Conservation (phyloP, 345 rosid species). For the Eutrema yunnanense region DNA sequence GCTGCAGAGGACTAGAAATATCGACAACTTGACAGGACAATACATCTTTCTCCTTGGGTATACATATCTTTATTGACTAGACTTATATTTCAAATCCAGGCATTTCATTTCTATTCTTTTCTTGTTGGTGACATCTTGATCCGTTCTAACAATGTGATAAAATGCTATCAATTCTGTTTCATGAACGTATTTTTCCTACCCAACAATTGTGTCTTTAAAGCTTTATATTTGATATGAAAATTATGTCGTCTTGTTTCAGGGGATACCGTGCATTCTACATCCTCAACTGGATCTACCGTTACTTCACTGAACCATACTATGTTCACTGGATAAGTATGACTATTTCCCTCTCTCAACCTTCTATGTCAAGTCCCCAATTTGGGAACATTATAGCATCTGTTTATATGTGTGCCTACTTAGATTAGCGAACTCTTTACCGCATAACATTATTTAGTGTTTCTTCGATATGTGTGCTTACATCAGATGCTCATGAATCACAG, state of each 20-base stretch:
- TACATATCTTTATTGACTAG: neutral
- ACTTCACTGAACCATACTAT: constrained; percentile 57
- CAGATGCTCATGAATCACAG: neutral
- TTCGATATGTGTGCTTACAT: neutral
- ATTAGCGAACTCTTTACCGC: neutral
- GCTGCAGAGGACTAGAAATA: constrained; percentile 72
- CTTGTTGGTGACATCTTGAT: neutral
- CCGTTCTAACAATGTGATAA: neutral
- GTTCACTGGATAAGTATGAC: constrained; percentile 73
- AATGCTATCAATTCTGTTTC: neutral
- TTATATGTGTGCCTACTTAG: neutral
- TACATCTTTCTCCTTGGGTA: constrained; percentile 79
- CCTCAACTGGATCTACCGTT: constrained; percentile 73
- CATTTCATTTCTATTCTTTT: neutral
- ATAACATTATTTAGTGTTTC: neutral
- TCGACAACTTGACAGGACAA: constrained; percentile 76
- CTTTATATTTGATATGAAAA: neutral
- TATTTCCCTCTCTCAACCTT: neutral
- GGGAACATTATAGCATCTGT: neutral
- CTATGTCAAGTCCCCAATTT: neutral
- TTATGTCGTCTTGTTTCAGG: constrained; percentile 27
- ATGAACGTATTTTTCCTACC: neutral
- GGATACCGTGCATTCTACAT: constrained; percentile 72
- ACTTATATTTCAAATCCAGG: neutral
- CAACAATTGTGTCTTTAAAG: neutral